These are phyloP conservation scores for Sclerotinia minor DNA, from an alignment of 2,329 filamentous ascomycete genomes.

Conservation along the genomic window DNA sequence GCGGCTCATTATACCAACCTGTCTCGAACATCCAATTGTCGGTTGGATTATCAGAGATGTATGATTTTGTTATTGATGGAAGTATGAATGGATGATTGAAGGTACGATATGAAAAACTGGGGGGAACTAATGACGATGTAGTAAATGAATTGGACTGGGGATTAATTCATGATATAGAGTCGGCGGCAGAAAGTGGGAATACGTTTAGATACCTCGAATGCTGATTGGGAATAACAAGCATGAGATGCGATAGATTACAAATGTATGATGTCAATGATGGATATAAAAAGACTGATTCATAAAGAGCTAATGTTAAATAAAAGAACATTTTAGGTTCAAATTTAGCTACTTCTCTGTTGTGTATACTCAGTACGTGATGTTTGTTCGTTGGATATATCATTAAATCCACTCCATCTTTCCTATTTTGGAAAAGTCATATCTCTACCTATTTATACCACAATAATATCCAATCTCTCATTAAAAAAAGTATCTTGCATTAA, in stretches of 20 bases:
- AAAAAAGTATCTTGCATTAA: neutral
- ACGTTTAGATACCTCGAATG: neutral
- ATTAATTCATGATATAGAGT: neutral
- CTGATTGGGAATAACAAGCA: no score
- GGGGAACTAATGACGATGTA: neutral
- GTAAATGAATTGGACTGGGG: neutral
- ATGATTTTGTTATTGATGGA: neutral
- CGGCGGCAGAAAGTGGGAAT: no score
- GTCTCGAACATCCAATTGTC: neutral
- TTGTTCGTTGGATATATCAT: no score
- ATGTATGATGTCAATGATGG: neutral
- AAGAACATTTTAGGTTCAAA: neutral
- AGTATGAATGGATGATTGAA: neutral
- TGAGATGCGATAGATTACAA: no score
- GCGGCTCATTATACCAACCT: neutral
- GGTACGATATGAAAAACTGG: neutral
- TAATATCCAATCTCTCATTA: no score
- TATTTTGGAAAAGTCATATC: no score
- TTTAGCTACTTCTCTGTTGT: neutral
- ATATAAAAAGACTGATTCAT: no score
- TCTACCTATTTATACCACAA: no score
- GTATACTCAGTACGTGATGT: no score
- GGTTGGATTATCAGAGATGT: no score
- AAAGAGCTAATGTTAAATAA: neutral
- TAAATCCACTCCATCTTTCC: no score